A percentile compares a stretch with the other conserved stretches of the same genome.
These are phyloP conservation scores for Globomyces sp. DNA, from an alignment of 371 early-diverging fungal genomes.

Conservation along the genomic window DNA sequence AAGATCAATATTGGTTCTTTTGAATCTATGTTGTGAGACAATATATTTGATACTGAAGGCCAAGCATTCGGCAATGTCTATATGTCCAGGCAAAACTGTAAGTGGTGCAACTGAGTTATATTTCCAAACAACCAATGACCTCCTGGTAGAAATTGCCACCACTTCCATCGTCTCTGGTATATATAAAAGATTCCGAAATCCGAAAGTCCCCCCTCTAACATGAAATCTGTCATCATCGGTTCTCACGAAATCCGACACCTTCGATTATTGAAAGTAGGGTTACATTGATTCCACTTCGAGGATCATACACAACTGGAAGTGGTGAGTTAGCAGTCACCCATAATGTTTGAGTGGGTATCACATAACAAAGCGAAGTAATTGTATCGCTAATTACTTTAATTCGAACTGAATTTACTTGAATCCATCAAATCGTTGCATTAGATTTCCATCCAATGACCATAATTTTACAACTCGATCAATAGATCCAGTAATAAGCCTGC, in stretches of 20 bases:
- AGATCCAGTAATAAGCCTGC: conserved; percentile 52
- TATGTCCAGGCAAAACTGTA: conserved; percentile 45
- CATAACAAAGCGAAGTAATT: conserved; percentile 48
- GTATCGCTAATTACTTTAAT: conserved; percentile 26
- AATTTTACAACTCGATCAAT: conserved; percentile 55
- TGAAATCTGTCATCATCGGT: conserved; percentile 38
- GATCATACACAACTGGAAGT: conserved; percentile 49
- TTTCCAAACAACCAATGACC: conserved; percentile 45
- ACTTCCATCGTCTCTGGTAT: conserved; percentile 49
- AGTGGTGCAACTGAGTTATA: conserved; percentile 47
- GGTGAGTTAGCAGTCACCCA: conserved; percentile 52
- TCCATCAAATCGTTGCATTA: conserved; percentile 53
- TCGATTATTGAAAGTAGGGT: background rate
- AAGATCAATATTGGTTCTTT: conserved; percentile 55
- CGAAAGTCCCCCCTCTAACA: conserved; percentile 18
- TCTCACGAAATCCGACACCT: conserved; percentile 53
- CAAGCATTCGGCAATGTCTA: conserved; percentile 51
- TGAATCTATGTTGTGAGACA: conserved; percentile 28
- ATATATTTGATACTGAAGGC: conserved; percentile 41
- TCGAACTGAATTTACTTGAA: conserved; percentile 24
- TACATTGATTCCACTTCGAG: conserved; percentile 52
- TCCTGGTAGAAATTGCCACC: conserved; percentile 42
- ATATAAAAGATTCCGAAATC: conserved; percentile 41
- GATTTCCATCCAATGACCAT: conserved; percentile 58
- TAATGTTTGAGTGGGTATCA: conserved; percentile 50